A percentile compares a stretch with the other conserved stretches of the same genome.
These are phyloP conservation scores for Ustilago trichophora DNA, from an alignment of 1,284 basidiomycete species.

Conservation along the genomic window DNA sequence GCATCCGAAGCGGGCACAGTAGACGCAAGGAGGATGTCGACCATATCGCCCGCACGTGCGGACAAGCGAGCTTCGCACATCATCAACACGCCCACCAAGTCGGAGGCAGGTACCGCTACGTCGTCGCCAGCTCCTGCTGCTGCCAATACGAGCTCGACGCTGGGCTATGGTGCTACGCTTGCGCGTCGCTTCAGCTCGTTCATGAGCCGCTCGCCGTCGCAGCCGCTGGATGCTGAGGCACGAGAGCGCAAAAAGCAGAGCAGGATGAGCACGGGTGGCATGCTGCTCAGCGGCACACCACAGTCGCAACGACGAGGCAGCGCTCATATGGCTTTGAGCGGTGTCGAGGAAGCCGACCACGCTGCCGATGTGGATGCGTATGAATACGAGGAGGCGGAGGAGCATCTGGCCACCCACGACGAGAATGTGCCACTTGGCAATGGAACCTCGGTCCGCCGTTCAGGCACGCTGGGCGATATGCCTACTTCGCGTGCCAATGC, in stretches of 20 bases:
- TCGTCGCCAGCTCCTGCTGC: slow-evolving; percentile 21
- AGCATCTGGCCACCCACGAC: slow-evolving; percentile 19
- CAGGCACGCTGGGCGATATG: slow-evolving; percentile 48
- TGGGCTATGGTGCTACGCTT: slow-evolving; percentile 45
- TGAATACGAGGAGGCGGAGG: slow-evolving; percentile 25
- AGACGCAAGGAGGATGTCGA: slow-evolving; percentile 21
- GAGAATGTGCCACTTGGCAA: slow-evolving; percentile 22
- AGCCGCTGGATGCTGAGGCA: slow-evolving; percentile 47
- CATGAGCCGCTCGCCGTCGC: slow-evolving; percentile 54
- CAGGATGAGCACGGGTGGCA: slow-evolving; percentile 56
- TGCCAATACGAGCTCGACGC: slow-evolving; percentile 24
- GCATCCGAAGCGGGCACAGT: slow-evolving; percentile 1
- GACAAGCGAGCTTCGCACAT: slow-evolving; percentile 16
- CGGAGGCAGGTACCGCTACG: slow-evolving; percentile 8
- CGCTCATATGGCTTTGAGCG: slow-evolving; percentile 25
- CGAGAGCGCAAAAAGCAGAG: slow-evolving; percentile 53
- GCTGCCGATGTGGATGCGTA: slow-evolving; percentile 11
- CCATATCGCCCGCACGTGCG: slow-evolving; percentile 18
- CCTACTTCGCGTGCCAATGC: slow-evolving; percentile 6
- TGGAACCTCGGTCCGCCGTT: slow-evolving; percentile 34
- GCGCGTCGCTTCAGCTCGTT: slow-evolving; percentile 59
- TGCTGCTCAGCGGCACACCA: slow-evolving; percentile 21
- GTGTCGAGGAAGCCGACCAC: slow-evolving; percentile 26
- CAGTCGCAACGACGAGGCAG: slow-evolving; percentile 34
- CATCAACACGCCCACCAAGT: slow-evolving; percentile 17